phyloP scores from a whole-genome alignment of 2,329 filamentous ascomycete genomes.

The Paramyrothecium sp. region DNA sequence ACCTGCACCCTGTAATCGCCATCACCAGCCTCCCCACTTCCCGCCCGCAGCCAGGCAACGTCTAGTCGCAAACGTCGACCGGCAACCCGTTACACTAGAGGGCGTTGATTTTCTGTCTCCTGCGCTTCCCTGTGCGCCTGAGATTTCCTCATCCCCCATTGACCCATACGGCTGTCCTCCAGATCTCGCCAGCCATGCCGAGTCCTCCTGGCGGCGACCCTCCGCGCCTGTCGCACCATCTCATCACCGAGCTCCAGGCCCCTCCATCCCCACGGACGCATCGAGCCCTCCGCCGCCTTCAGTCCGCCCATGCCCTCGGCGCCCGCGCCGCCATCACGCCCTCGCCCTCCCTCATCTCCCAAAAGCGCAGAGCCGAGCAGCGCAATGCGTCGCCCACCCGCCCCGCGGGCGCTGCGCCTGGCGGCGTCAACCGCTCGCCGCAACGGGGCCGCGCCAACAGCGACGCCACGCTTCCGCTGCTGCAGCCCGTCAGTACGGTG shows the following conservation, averaged over 20 bases:
- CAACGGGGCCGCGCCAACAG: slow-evolving; percentile 70
- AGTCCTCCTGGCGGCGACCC: slow-evolving; percentile 14
- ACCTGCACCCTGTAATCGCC: not conserved
- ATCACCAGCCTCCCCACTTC: not conserved
- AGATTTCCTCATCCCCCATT: not conserved
- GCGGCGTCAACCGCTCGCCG: slow-evolving; percentile 35
- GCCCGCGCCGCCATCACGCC: slow-evolving; percentile 48
- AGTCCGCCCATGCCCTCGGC: slow-evolving; percentile 71
- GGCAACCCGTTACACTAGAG: too few species aligned
- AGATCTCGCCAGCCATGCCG: slow-evolving; percentile 6
- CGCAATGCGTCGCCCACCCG: slow-evolving; percentile 32
- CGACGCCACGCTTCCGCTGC: slow-evolving; percentile 53
- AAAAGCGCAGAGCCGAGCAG: slow-evolving; percentile 54
- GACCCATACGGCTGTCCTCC: not conserved
- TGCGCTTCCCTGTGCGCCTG: too few species aligned
- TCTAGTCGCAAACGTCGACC: not conserved
- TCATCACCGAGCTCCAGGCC: slow-evolving; percentile 46
- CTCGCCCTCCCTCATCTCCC: slow-evolving; percentile 59
- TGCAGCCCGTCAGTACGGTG: slow-evolving; percentile 35
- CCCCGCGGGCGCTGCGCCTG: slow-evolving; percentile 3
- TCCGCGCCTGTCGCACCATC: slow-evolving; percentile 2
- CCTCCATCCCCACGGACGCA: slow-evolving; percentile 64
- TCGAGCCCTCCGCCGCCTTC: slow-evolving; percentile 68
- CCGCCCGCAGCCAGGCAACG: not conserved
- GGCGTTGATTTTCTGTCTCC: too few species aligned